Evolutionary conservation across 2,329 filamentous ascomycete genomes (phyloP).

Genomic region (Fusarium nurragi): DNA sequence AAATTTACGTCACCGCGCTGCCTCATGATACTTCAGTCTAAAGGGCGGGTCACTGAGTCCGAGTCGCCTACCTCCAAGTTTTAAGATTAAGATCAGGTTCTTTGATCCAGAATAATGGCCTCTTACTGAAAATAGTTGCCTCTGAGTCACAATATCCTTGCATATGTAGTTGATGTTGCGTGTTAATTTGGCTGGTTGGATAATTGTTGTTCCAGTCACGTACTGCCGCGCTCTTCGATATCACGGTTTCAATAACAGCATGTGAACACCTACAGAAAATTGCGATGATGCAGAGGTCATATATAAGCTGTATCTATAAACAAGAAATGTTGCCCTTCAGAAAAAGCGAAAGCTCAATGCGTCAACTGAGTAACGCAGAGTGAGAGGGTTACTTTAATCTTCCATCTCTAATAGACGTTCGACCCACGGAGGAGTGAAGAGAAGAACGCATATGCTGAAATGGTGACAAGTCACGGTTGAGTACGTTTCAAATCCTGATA

Average conservation of each 20-base stretch:
- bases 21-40: neutral
- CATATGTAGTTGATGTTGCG: neutral
- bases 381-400: constrained; percentile 61
- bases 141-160: neutral
- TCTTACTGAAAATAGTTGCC: no score
- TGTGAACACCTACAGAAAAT: neutral
- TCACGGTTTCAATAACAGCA: neutral
- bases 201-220: neutral
- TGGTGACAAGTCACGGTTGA: constrained; percentile 46
- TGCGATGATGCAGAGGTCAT: neutral
- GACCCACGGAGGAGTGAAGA: constrained; percentile 59
- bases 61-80: neutral
- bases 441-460: constrained; percentile 66
- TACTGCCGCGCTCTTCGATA: neutral
- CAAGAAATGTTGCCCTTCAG: constrained; percentile 54
- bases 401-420: constrained; percentile 65
- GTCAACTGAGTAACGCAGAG: constrained; percentile 59
- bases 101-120: neutral
- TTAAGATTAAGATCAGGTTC: neutral
- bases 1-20: neutral
- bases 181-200: neutral
- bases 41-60: neutral
- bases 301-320: neutral
- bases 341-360: constrained; percentile 60
- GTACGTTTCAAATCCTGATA: neutral